Conservation (phyloP, 371 early-diverging fungal genomes). For the Circinella minor region DNA sequence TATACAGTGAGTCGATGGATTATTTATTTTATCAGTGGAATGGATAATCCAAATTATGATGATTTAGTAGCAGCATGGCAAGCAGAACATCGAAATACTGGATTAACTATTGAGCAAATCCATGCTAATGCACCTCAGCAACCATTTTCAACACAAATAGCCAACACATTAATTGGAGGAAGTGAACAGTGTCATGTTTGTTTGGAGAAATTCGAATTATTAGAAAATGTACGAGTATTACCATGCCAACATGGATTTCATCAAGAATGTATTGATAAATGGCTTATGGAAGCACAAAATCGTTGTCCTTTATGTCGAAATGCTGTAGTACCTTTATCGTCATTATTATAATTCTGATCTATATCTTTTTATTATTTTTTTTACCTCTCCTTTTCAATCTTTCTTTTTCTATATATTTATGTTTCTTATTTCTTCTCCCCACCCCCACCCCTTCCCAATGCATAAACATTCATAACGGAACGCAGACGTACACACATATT, state of each 20-base stretch:
- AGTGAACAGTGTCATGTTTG: slow-evolving; percentile 50
- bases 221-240: slow-evolving; percentile 60
- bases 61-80: slow-evolving; percentile 6
- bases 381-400: too few species aligned
- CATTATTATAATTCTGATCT: background rate
- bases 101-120: slow-evolving; percentile 21
- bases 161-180: slow-evolving; percentile 16
- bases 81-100: slow-evolving; percentile 19
- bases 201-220: slow-evolving; percentile 59
- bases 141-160: slow-evolving; percentile 20
- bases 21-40: slow-evolving; percentile 20
- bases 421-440: too few species aligned
- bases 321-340: slow-evolving; percentile 5
- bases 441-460: too few species aligned
- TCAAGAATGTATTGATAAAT: slow-evolving; percentile 76
- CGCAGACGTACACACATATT: too few species aligned
- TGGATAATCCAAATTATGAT: slow-evolving; percentile 3
- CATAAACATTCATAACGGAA: too few species aligned
- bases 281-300: slow-evolving; percentile 47
- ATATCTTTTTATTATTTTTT: too few species aligned
- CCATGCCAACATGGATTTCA: slow-evolving; percentile 79
- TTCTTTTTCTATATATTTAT: too few species aligned
- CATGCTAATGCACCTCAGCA: slow-evolving; percentile 39
- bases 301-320: slow-evolving; percentile 22
- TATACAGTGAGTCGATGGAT: slow-evolving; percentile 19